Conservation (phyloP, 371 early-diverging fungal genomes). For the Mucor circinelloides region DNA sequence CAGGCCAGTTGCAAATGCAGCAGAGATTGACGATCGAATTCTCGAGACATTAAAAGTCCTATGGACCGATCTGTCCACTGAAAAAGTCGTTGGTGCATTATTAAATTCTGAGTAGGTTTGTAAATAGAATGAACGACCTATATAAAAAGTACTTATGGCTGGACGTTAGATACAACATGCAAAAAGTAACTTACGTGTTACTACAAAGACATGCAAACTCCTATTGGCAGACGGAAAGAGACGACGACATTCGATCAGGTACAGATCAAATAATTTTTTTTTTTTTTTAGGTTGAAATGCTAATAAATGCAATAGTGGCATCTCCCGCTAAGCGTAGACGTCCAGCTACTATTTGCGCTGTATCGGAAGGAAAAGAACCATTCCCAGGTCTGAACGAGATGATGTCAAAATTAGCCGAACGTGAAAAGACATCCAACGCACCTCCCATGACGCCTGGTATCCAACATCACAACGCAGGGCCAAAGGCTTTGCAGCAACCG, state of each 20-base stretch:
- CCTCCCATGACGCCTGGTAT: slow-evolving; percentile 8
- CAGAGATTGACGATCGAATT: slow-evolving; percentile 50
- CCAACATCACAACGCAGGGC: slow-evolving; percentile 17
- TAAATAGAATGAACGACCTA: not conserved
- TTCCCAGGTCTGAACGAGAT: slow-evolving; percentile 44
- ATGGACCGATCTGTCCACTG: slow-evolving; percentile 45
- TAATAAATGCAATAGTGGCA: slow-evolving; percentile 8
- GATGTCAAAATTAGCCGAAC: slow-evolving; percentile 36
- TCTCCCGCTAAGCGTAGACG: slow-evolving; percentile 43
- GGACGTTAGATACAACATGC: slow-evolving; percentile 47
- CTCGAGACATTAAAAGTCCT: slow-evolving; percentile 46
- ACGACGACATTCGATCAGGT: slow-evolving; percentile 42
- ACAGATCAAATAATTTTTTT: not conserved
- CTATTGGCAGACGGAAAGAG: slow-evolving; percentile 49
- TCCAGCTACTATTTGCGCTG: slow-evolving; percentile 49
- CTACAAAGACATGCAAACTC: slow-evolving; percentile 48
- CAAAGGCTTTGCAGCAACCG: not conserved
- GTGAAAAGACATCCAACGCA: slow-evolving; percentile 18
- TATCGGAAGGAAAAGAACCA: slow-evolving; percentile 32
- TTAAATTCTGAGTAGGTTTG: slow-evolving; percentile 43
- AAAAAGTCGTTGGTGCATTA: slow-evolving; percentile 37
- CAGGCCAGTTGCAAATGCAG: slow-evolving; percentile 30
- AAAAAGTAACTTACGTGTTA: slow-evolving; percentile 53
- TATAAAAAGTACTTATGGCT: not conserved
- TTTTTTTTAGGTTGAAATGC: not conserved